Conservation (phyloP, 768 basidiomycete species). For the Lactarius akahatsu region DNA sequence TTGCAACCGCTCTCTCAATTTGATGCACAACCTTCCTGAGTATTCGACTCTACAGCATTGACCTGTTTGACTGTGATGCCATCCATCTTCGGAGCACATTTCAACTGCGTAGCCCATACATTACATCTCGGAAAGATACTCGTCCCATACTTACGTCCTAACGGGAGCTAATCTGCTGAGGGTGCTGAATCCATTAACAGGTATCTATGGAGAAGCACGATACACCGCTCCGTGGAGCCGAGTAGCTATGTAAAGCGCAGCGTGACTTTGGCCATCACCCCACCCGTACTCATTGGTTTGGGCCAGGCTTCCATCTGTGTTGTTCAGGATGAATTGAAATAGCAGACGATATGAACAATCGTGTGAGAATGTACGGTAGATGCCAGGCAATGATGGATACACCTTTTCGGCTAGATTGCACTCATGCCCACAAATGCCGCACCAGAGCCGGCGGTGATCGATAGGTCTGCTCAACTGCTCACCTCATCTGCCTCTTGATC, state of each 20-base stretch:
- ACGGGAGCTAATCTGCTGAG: neutral
- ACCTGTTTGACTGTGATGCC: neutral
- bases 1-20: neutral
- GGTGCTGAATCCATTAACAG: neutral
- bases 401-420: neutral
- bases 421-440: neutral
- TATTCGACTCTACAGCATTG: neutral
- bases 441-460: neutral
- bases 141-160: neutral
- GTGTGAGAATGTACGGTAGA: neutral
- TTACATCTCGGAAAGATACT: neutral
- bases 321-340: neutral
- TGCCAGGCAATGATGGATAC: neutral
- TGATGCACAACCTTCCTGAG: neutral
- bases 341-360: conserved; percentile 12
- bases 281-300: neutral
- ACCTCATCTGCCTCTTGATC: conserved; percentile 6
- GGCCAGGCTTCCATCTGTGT: neutral
- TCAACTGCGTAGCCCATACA: neutral
- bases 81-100: neutral
- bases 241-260: neutral
- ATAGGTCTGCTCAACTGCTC: neutral
- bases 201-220: neutral
- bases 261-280: neutral
- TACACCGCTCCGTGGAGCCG: neutral